Evolutionary conservation across 1,284 basidiomycete genomes (phyloP).

Genomic region (Microbotryomycetes sp.): DNA sequence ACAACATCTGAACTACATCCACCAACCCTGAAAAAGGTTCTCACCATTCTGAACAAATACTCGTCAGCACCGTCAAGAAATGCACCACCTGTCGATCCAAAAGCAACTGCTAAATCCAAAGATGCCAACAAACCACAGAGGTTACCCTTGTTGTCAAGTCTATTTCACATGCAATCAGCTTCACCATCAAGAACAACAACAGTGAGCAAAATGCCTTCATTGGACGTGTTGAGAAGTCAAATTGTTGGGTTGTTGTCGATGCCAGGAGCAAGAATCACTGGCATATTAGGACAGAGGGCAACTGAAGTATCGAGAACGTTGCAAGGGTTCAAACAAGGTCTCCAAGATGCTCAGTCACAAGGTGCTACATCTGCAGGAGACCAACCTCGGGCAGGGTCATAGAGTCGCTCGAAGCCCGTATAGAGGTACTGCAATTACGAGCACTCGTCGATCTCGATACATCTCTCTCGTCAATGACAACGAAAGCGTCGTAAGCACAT

Average conservation of each 20-base stretch:
- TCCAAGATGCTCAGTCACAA: slow-evolving; percentile 15
- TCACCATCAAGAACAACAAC: background rate
- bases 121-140: slow-evolving; percentile 35
- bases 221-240: slow-evolving; percentile 43
- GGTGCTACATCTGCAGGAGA: too few relatives aligned
- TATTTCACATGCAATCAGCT: slow-evolving; percentile 41
- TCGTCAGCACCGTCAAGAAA: slow-evolving; percentile 13
- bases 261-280: slow-evolving; percentile 33
- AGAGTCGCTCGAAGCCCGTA: too few relatives aligned
- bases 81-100: slow-evolving; percentile 5
- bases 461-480: too few relatives aligned
- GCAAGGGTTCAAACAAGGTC: slow-evolving; percentile 34
- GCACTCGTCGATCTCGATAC: too few relatives aligned
- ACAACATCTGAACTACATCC: slow-evolving; percentile 44
- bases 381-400: too few relatives aligned
- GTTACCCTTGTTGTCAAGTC: slow-evolving; percentile 42
- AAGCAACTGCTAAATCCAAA: background rate
- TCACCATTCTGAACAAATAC: slow-evolving; percentile 38
- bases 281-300: slow-evolving; percentile 21
- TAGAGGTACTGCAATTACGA: too few relatives aligned
- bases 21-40: slow-evolving; percentile 40
- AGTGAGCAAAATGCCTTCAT: slow-evolving; percentile 42
- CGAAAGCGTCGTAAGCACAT: too few relatives aligned
- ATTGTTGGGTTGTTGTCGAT: slow-evolving; percentile 45
- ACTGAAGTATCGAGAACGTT: slow-evolving; percentile 20